These are phyloP conservation scores for Metschnikowia lunata DNA, from an alignment of 805 yeast species.

Conservation along the genomic window DNA sequence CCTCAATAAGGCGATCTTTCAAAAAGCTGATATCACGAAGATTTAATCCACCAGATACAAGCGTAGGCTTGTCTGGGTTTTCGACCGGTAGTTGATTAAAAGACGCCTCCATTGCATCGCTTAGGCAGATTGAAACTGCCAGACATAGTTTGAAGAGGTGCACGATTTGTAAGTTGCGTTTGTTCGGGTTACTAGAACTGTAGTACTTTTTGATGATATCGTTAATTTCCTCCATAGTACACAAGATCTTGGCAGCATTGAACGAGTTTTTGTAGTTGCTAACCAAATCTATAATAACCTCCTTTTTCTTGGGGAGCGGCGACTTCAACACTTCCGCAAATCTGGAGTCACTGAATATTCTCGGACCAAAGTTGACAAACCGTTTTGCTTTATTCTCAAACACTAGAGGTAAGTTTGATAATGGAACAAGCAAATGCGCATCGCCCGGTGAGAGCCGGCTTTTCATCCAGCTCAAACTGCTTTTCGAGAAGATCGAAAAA, in stretches of 20 bases:
- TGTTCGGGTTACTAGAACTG: not conserved
- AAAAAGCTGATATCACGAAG: not conserved
- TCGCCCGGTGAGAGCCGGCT: constrained; percentile 22
- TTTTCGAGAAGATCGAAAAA: constrained; percentile 30
- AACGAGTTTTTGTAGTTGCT: constrained; percentile 2
- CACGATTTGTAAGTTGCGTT: constrained; percentile 1
- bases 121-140: constrained; percentile 9
- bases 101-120: constrained; percentile 5
- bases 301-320: constrained; percentile 22
- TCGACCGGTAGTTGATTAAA: not conserved
- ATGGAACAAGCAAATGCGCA: constrained; percentile 20
- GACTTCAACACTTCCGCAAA: constrained; percentile 18
- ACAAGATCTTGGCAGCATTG: constrained; percentile 2
- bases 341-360: constrained; percentile 18
- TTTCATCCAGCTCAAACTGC: constrained; percentile 32
- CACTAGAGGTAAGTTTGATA: constrained; percentile 27
- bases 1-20: constrained; percentile 3
- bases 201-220: constrained; percentile 6
- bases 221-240: not conserved
- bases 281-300: constrained; percentile 4
- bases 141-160: constrained; percentile 8
- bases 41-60: not conserved
- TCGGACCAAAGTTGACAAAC: constrained; percentile 26
- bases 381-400: constrained; percentile 17
- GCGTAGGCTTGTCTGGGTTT: not conserved